phyloP scores from a whole-genome alignment of 116 monocot genomes.

The Iris pallida region DNA sequence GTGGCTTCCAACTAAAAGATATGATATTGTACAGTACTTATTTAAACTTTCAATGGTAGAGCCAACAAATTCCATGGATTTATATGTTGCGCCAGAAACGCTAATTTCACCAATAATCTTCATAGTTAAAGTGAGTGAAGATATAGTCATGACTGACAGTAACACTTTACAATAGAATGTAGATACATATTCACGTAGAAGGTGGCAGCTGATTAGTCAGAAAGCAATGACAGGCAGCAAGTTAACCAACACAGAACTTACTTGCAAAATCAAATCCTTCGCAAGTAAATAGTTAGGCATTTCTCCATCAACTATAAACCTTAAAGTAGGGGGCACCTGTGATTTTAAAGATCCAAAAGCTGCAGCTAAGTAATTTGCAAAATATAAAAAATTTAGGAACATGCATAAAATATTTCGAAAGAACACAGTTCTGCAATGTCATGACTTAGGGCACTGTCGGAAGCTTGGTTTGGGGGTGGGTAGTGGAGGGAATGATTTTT shows the following conservation, averaged over 20 bases:
- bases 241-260: slow-evolving; percentile 17
- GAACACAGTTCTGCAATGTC: no score
- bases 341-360: slow-evolving; percentile 10
- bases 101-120: slow-evolving; percentile 99
- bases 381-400: no score
- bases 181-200: no score
- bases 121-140: slow-evolving; percentile 8
- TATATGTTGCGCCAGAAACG: slow-evolving; percentile 92
- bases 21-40: slow-evolving; percentile 34
- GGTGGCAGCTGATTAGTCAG: no score
- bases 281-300: slow-evolving; percentile 96
- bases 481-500: no score
- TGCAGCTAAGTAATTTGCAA: not conserved
- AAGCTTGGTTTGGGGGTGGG: no score
- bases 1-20: not conserved
- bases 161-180: no score
- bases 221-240: no score
- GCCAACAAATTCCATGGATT: slow-evolving; percentile 96
- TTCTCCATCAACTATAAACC: slow-evolving; percentile 93
- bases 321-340: slow-evolving; percentile 92
- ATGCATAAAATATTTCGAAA: no score
- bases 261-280: slow-evolving; percentile 99
- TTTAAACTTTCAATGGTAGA: slow-evolving; percentile 79
- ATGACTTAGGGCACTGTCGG: no score
- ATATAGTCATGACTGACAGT: not conserved